Evolutionary conservation across 495 filamentous ascomycete genomes (phyloP).

Genomic region (Astrocystis sublimbata): DNA sequence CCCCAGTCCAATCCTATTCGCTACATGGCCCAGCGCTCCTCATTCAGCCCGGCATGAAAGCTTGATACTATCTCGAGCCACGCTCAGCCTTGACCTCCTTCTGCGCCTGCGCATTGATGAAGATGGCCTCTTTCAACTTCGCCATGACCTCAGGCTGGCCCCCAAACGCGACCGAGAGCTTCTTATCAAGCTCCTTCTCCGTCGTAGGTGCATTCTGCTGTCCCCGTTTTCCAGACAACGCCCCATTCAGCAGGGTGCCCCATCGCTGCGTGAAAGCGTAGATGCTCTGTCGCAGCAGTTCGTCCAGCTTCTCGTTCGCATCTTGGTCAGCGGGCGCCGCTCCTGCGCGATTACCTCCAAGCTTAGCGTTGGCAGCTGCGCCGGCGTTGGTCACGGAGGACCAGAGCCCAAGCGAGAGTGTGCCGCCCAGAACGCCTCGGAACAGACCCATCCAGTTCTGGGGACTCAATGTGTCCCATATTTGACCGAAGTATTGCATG

Average conservation of each 20-base stretch:
- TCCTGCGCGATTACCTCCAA: constrained; percentile 13
- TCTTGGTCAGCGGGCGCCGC: constrained; percentile 47
- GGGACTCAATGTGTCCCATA: constrained; percentile 70
- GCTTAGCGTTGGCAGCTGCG: constrained; percentile 20
- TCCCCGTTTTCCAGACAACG: constrained; percentile 34
- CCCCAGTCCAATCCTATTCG: neutral
- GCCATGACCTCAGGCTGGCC: constrained; percentile 49
- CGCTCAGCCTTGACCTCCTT: constrained; percentile 36
- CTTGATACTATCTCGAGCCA: constrained; percentile 25
- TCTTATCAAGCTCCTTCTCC: constrained; percentile 50
- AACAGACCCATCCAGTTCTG: constrained; percentile 46
- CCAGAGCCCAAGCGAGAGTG: constrained; percentile 38
- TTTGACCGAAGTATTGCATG: constrained; percentile 67
- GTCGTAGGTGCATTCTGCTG: constrained; percentile 40
- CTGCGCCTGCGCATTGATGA: constrained; percentile 44
- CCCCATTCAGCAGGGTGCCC: constrained; percentile 45
- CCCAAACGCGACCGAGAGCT: constrained; percentile 46
- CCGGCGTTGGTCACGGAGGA: constrained; percentile 28
- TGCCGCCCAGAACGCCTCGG: constrained; percentile 40
- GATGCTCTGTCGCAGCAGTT: constrained; percentile 72
- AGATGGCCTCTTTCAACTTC: constrained; percentile 53
- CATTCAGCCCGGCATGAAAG: neutral
- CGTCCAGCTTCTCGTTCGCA: constrained; percentile 80
- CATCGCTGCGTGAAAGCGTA: constrained; percentile 73
- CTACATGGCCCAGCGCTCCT: neutral